These are phyloP conservation scores for Monilinia polystroma DNA, from an alignment of 2,329 filamentous ascomycete genomes.

Conservation along the genomic window DNA sequence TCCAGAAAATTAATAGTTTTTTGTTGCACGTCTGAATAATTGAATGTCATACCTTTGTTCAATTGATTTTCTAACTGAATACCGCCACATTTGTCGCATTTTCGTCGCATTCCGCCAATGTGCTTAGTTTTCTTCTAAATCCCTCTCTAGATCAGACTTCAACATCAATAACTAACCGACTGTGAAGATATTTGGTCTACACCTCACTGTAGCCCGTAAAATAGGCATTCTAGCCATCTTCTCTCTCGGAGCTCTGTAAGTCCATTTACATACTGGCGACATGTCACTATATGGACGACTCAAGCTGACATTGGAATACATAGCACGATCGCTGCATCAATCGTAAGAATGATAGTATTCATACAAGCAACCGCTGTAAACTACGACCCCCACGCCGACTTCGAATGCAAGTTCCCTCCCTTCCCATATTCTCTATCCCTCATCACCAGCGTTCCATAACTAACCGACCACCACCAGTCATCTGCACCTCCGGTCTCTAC, in stretches of 20 bases:
- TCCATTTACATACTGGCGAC: not conserved
- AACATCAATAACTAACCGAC: not conserved
- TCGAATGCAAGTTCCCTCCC: constrained; percentile 4
- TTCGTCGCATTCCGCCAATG: not conserved
- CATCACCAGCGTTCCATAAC: not conserved
- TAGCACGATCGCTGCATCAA: constrained; percentile 21
- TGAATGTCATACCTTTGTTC: not conserved
- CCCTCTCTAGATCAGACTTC: not conserved
- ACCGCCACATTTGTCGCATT: not conserved
- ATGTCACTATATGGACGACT: too few species aligned
- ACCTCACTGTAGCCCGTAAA: constrained; percentile 11
- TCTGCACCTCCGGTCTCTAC: constrained; percentile 17
- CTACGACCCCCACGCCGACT: constrained; percentile 20
- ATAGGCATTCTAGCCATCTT: constrained; percentile 20
- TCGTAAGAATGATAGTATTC: constrained; percentile 19
- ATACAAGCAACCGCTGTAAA: constrained; percentile 12
- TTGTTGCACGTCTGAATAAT: constrained; percentile 8
- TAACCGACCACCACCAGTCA: not conserved
- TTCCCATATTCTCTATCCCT: too few species aligned
- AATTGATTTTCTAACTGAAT: not conserved
- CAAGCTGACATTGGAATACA: not conserved
- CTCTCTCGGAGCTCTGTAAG: constrained; percentile 18
- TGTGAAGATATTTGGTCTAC: constrained; percentile 6
- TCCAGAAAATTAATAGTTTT: not conserved
- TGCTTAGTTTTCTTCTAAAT: not conserved